Evolutionary conservation across 805 yeast species (phyloP), one percentile per base, ranked within the genome.

Genomic region (Ogataea trehalophila): DNA sequence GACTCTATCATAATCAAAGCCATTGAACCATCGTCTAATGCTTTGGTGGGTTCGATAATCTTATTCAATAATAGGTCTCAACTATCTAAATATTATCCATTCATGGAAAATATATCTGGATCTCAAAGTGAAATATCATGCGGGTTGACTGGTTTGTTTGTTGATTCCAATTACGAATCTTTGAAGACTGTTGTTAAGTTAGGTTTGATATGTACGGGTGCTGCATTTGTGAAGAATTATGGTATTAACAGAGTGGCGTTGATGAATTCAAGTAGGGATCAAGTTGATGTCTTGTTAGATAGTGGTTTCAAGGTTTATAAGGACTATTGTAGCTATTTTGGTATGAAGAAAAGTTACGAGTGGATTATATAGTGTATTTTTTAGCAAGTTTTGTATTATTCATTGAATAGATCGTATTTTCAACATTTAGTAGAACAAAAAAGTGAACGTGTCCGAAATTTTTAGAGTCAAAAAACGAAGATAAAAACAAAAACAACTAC

Each of bases 141-240:
- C 7, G 81, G 80, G 1, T 64, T 80, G 11, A 65, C 78, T 14
- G 81, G 80, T 5, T 70, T 80, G 2, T 69, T 79, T 31, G 74
- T 78, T 23, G 83, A 79, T 51, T 77, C 79, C 17, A 68, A 69
- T 39, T 77, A 77, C 57, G 72, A 75, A 26, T 77, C 75, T 50
- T 69, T 80, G 54, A 71, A 75, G 7, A 79, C 76, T 45, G 77
- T 79, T 3, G 75, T 80, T 62, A 75, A 72, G 48, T 69, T 74
- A 52, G 85, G 85, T 0, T 70, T 80, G 48, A 75, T 80, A 9
- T 79, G 83, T 51, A 74, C 83, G 44, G 80, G 75, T 6, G 72
- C 77, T 15, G 71, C 80, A 6, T 75, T 69, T 49, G 63, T 75
- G 49, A 75, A 74, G 54, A 51, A 56, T 31, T 60, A 62, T 41